phyloP scores from a whole-genome alignment of 2,329 filamentous ascomycete species.

The Microcyclosporella mali region DNA sequence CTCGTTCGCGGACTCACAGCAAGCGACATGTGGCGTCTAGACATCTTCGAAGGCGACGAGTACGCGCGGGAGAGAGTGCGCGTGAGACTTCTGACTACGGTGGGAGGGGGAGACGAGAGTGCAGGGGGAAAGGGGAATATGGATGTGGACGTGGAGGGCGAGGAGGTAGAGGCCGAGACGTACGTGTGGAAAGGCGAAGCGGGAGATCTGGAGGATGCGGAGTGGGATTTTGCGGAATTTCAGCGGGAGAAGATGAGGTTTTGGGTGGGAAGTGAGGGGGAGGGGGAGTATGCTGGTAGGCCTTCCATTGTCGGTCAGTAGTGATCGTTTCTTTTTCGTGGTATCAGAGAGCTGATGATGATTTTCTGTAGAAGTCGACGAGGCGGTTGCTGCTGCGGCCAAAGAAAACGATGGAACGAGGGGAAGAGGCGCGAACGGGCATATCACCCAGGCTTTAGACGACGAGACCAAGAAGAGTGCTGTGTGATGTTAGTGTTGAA shows the following conservation, averaged over 20 bases:
- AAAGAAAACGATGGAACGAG: slow-evolving; percentile 38
- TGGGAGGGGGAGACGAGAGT: background rate
- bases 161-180: slow-evolving; percentile 1
- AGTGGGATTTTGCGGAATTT: slow-evolving; percentile 89
- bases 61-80: slow-evolving; percentile 54
- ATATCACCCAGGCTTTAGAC: slow-evolving; percentile 36
- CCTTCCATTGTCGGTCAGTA: slow-evolving; percentile 25
- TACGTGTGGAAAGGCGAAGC: slow-evolving; percentile 48
- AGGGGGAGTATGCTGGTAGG: slow-evolving; percentile 43
- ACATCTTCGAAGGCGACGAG: slow-evolving; percentile 73
- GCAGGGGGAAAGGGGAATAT: background rate
- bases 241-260: slow-evolving; percentile 63
- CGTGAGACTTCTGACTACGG: slow-evolving; percentile 27
- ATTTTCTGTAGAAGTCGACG: slow-evolving; percentile 38
- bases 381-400: slow-evolving; percentile 34
- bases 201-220: slow-evolving; percentile 57
- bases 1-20: slow-evolving; percentile 72
- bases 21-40: slow-evolving; percentile 67
- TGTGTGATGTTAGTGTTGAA: slow-evolving; percentile 24
- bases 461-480: slow-evolving; percentile 27
- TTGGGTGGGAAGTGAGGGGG: slow-evolving; percentile 49
- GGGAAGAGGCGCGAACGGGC: slow-evolving; percentile 38
- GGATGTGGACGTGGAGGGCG: too few species aligned
- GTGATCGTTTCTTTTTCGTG: background rate
- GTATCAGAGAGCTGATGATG: slow-evolving; percentile 5